A percentile compares a stretch with the other conserved stretches of the same genome.
Evolutionary conservation across 257 asterid genomes (phyloP).

Genomic region (Plantago elongata): DNA sequence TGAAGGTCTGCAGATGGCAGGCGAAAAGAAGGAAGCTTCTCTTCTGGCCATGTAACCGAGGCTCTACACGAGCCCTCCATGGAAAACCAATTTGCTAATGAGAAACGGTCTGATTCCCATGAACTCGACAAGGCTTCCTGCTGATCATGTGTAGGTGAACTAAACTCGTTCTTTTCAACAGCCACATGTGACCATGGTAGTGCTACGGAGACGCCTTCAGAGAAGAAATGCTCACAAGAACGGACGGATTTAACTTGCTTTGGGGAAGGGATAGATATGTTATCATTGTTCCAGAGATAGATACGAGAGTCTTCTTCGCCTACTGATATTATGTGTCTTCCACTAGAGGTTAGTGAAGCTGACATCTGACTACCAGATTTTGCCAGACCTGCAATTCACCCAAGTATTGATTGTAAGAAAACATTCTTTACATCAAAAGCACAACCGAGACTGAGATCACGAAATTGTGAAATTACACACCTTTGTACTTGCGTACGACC

Average conservation of each 20-base stretch:
- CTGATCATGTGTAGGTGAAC: conserved; percentile 10
- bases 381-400: conserved; percentile 35
- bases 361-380: conserved; percentile 68
- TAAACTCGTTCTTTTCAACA: conserved; percentile 3
- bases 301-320: conserved; percentile 62
- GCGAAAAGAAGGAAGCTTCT: conserved; percentile 55
- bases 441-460: not conserved
- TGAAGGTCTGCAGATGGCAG: conserved; percentile 16
- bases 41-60: conserved; percentile 78
- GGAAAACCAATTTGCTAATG: conserved; percentile 64
- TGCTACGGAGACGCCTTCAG: conserved; percentile 47
- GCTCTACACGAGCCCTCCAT: conserved; percentile 47
- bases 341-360: conserved; percentile 58
- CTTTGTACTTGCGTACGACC: conserved; percentile 70
- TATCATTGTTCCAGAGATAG: conserved; percentile 63
- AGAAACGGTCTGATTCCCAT: conserved; percentile 49
- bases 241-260: conserved; percentile 46
- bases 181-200: conserved; percentile 51
- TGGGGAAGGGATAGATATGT: conserved; percentile 31
- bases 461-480: conserved; percentile 24
- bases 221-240: conserved; percentile 65
- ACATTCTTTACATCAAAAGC: not conserved
- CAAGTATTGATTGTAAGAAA: conserved; percentile 9
- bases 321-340: conserved; percentile 64
- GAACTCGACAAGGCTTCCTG: conserved; percentile 21